A percentile compares a stretch with the other conserved stretches of the same genome.
Conservation (phyloP, 73 alveolate species). For the Paramecium octaurelia region DNA sequence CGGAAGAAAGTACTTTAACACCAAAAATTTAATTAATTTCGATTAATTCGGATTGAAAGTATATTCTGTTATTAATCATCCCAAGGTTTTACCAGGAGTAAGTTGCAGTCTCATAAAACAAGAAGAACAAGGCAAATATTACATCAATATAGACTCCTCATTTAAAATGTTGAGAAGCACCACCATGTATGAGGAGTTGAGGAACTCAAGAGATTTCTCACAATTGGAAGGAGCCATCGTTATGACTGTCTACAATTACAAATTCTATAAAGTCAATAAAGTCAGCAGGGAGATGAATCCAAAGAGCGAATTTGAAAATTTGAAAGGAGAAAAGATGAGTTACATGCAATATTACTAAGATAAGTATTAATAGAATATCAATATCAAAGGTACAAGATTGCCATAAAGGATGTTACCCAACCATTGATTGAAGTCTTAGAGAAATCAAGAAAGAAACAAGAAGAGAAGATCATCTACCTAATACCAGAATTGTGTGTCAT, state of each 20-base stretch:
- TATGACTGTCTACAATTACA: constrained; percentile 52
- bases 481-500: neutral
- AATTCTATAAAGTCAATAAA: constrained; percentile 50
- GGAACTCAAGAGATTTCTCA: constrained; percentile 25
- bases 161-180: constrained; percentile 8
- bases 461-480: constrained; percentile 2
- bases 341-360: neutral
- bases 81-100: constrained; percentile 12
- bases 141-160: neutral
- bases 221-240: constrained; percentile 46
- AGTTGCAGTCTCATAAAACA: neutral
- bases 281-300: constrained; percentile 55
- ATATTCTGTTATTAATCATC: neutral
- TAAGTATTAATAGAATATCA: neutral
- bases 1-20: constrained; percentile 1
- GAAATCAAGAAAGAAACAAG: neutral
- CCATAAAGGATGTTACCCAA: constrained; percentile 40
- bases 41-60: constrained; percentile 18
- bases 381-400: neutral
- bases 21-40: neutral
- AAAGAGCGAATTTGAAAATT: neutral
- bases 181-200: neutral
- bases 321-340: constrained; percentile 18
- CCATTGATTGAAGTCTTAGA: neutral
- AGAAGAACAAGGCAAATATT: neutral